Conservation (phyloP, 2,329 filamentous ascomycete genomes). For the Emergomyces orientalis region DNA sequence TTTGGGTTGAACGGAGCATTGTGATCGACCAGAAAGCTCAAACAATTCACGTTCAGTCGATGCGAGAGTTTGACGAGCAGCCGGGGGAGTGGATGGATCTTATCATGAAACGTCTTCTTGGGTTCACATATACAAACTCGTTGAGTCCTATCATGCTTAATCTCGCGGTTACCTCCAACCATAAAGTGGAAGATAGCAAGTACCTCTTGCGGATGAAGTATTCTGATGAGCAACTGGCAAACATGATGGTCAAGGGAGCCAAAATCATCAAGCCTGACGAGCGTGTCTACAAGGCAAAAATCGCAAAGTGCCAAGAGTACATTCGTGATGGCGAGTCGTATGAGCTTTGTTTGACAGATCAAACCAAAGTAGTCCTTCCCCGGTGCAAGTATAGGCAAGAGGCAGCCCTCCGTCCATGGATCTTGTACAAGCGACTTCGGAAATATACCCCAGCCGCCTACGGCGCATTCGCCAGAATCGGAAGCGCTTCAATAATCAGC, state of each 20-base stretch:
- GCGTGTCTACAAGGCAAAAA: constrained; percentile 53
- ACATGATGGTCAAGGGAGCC: constrained; percentile 22
- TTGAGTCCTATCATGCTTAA: constrained; percentile 6
- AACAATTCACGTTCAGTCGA: constrained; percentile 57
- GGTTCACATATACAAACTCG: constrained; percentile 13
- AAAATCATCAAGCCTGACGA: constrained; percentile 30
- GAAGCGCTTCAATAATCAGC: constrained; percentile 61
- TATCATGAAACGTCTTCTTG: constrained; percentile 21
- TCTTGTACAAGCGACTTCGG: constrained; percentile 62
- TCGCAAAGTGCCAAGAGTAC: constrained; percentile 57
- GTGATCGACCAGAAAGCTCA: constrained; percentile 63
- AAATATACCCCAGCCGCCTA: constrained; percentile 71
- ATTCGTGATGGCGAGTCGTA: constrained; percentile 77
- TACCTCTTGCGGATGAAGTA: constrained; percentile 6
- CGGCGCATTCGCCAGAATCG: constrained; percentile 68
- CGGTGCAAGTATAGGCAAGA: constrained; percentile 17
- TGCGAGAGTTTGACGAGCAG: constrained; percentile 37
- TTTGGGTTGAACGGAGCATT: constrained; percentile 67
- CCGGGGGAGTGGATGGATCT: constrained; percentile 40
- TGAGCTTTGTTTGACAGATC: constrained; percentile 71
- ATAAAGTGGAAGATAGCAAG: not conserved
- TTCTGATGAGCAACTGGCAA: constrained; percentile 15
- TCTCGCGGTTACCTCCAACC: not conserved
- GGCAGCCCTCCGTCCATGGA: constrained; percentile 48
- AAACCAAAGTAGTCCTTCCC: constrained; percentile 52